phyloP scores from a whole-genome alignment of 2,329 filamentous ascomycete species.

The Hirsutella thompsonii region DNA sequence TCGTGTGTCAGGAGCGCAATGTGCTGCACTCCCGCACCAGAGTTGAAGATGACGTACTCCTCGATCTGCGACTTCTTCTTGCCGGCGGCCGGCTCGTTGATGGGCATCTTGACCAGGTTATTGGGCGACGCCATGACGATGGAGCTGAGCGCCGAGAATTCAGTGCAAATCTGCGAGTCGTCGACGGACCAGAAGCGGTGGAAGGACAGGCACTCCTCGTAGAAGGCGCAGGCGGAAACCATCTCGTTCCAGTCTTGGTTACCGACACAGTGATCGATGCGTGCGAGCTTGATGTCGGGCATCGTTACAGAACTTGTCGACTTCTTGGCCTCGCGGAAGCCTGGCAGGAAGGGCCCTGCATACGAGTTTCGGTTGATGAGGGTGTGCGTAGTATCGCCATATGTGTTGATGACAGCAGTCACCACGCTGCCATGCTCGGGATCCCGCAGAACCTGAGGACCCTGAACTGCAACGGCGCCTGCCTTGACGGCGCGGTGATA shows the following conservation, averaged over 20 bases:
- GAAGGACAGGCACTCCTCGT: conserved; percentile 82
- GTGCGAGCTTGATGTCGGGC: conserved; percentile 53
- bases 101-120: conserved; percentile 90
- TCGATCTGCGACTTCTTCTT: conserved; percentile 93
- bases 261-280: conserved; percentile 92
- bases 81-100: conserved; percentile 86
- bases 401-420: conserved; percentile 75
- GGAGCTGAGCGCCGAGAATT: conserved; percentile 77
- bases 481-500: conserved; percentile 59
- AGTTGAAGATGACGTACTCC: conserved; percentile 84
- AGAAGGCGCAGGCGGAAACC: conserved; percentile 53
- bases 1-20: conserved; percentile 74
- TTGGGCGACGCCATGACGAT: conserved; percentile 84
- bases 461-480: conserved; percentile 48
- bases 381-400: conserved; percentile 91
- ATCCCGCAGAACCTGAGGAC: conserved; percentile 42
- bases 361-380: conserved; percentile 65
- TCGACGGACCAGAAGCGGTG: conserved; percentile 97
- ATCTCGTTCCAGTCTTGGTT: conserved; percentile 96
- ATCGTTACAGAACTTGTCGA: conserved; percentile 28
- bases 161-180: conserved; percentile 83
- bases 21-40: conserved; percentile 83
- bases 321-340: conserved; percentile 49
- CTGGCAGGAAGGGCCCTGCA: conserved; percentile 67
- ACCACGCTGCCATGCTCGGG: conserved; percentile 53